Evolutionary conservation across 2,329 filamentous ascomycete genomes (phyloP).

Genomic region (Epichloe glyceriae): DNA sequence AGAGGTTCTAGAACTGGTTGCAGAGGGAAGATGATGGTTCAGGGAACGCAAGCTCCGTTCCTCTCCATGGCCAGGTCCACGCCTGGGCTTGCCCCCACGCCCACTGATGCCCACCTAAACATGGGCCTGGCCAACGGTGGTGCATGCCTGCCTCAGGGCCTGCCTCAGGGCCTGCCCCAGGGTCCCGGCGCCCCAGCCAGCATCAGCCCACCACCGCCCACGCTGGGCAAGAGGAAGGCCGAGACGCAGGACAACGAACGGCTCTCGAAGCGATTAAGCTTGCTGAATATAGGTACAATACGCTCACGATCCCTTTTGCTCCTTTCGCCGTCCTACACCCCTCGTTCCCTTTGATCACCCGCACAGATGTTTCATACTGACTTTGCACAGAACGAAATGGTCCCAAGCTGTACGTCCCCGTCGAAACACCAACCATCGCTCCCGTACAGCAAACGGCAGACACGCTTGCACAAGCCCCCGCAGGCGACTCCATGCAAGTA

Average conservation of each 20-base stretch:
- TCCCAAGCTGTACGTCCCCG: conserved; percentile 51
- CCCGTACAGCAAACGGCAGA: conserved; percentile 2
- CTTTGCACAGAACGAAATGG: conserved; percentile 42
- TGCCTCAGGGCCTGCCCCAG: conserved; percentile 3
- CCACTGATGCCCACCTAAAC: neutral
- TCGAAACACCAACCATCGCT: conserved; percentile 32
- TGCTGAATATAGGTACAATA: conserved; percentile 77
- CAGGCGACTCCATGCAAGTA: conserved; percentile 61
- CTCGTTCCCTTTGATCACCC: neutral
- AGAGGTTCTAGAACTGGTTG: neutral
- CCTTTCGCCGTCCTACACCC: neutral
- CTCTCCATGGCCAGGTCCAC: neutral
- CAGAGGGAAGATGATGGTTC: conserved; percentile 20
- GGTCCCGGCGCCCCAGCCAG: neutral
- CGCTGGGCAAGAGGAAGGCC: conserved; percentile 43
- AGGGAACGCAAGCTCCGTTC: conserved; percentile 14
- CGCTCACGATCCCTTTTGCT: neutral
- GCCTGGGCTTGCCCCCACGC: neutral
- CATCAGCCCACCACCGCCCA: conserved; percentile 8
- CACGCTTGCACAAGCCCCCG: conserved; percentile 7
- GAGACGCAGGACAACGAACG: conserved; percentile 53
- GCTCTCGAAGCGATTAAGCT: conserved; percentile 70
- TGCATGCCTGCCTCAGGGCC: conserved; percentile 2
- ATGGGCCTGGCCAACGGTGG: neutral
- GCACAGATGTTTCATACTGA: neutral